Evolutionary conservation across 192 early-diverging fungal genomes (phyloP), one percentile per base, ranked within the genome.

Genomic region (Phycomyces blakesleeanus): DNA sequence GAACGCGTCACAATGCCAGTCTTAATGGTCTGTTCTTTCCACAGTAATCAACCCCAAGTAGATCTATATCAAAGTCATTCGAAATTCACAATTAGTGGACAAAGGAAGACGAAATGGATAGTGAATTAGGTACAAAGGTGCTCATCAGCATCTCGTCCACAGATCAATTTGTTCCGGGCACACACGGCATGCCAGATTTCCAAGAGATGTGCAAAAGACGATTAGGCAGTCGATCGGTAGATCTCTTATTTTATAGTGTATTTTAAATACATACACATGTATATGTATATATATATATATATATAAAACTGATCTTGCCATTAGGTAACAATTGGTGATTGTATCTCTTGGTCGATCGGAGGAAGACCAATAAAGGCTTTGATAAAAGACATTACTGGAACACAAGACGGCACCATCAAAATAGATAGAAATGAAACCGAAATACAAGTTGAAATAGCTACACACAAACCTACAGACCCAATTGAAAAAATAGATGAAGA

Each of bases 401-500:
- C 12, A 0, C 38, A 40, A 9, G 40, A 39, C 11, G 39, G 24
- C 0, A 24, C 40, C 12, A 37, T 37, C 15, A 37, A 26, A 59
- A 42, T 40, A 10, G 16, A 39, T 14, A 4, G 27, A 9, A 29
- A 10, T 6, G 12, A 20, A 41, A 40, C 57, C 39, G 37, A 41
- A 8, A 59, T 27, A 37, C 47, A 61, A 16, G 40, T 26, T 16
- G 1, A 51, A 20, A 3, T 61, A 7, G 26, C 18, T 20, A 38
- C 24, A 44, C 59, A 39, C 1, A 22, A 39, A 0, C 42, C 21
- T 6, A 29, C 42, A 16, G 59, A n/a, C 27, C 22, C 49, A 16
- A 61, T n/a, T 39, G 39, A 41, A 12, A 26, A 57, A 41, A 20
- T 38, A 41, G 39, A 41, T 57, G 34, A 20, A 22, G 27, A 57